These are phyloP conservation scores for Aphanomyces stellatus DNA, from an alignment of 352 stramenopile genomes.

Conservation along the genomic window DNA sequence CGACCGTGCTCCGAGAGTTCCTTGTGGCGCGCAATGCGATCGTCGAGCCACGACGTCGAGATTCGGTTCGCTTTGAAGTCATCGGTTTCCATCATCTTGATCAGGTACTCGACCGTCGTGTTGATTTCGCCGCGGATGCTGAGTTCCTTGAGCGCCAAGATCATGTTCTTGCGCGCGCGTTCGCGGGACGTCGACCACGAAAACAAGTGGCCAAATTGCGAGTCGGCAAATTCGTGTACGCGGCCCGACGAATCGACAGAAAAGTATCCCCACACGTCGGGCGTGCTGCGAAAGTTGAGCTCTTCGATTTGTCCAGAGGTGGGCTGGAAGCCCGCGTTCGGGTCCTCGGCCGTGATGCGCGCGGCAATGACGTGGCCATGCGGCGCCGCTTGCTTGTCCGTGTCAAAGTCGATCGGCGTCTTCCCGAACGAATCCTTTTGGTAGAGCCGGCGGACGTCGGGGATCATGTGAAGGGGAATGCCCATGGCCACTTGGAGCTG, in stretches of 20 bases:
- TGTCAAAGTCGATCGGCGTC: slow-evolving; percentile 95
- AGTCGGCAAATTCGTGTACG: slow-evolving; percentile 99
- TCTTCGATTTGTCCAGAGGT: slow-evolving; percentile 97
- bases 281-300: slow-evolving; percentile 98
- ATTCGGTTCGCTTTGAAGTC: slow-evolving; percentile 99
- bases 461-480: slow-evolving; percentile 98
- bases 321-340: slow-evolving; percentile 98
- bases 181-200: slow-evolving; percentile 93
- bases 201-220: slow-evolving; percentile 99
- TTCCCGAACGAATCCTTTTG: slow-evolving; percentile 89
- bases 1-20: slow-evolving; percentile 79
- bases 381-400: slow-evolving; percentile 60
- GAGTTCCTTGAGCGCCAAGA: slow-evolving; percentile 97
- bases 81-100: slow-evolving; percentile 97
- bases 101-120: slow-evolving; percentile 99
- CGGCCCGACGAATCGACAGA: slow-evolving; percentile 97
- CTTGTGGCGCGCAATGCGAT: slow-evolving; percentile 92
- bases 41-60: slow-evolving; percentile 98
- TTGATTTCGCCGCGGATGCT: slow-evolving; percentile 99
- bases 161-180: slow-evolving; percentile 96
- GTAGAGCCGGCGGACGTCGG: slow-evolving; percentile 97
- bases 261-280: slow-evolving; percentile 99
- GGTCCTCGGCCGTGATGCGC: slow-evolving; percentile 99
- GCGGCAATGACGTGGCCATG: slow-evolving; percentile 97
- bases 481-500: slow-evolving; percentile 99